A percentile compares a stretch with the other conserved stretches of the same genome.
phyloP scores from a whole-genome alignment of 495 filamentous ascomycete species.

The Penicillium flavigenum region DNA sequence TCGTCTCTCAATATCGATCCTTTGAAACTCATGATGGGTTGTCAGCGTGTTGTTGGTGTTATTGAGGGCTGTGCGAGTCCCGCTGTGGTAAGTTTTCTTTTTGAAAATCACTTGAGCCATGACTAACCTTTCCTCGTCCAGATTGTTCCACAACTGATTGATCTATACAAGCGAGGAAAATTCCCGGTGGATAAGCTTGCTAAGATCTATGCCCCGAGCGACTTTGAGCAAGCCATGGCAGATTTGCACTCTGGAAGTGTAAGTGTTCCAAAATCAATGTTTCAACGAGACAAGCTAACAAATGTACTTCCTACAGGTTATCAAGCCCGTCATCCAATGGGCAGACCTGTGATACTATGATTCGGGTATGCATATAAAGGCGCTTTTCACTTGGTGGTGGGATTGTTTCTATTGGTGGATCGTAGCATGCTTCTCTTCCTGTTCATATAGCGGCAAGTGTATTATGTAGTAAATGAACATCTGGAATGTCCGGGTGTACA shows the following conservation, averaged over 20 bases:
- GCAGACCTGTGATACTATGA: conserved; percentile 4
- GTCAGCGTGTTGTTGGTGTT: conserved; percentile 32
- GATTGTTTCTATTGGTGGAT: not conserved
- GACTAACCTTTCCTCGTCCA: conserved; percentile 7
- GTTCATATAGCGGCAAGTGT: not conserved
- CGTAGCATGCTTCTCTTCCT: not conserved
- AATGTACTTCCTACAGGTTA: conserved; percentile 1
- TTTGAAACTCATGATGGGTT: conserved; percentile 26
- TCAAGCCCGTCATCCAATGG: conserved; percentile 28
- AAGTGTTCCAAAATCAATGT: not conserved
- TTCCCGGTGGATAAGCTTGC: conserved; percentile 44
- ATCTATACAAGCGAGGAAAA: conserved; percentile 40
- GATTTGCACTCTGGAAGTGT: conserved; percentile 37
- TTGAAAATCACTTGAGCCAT: not conserved
- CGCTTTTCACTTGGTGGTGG: not conserved
- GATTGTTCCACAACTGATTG: conserved; percentile 37
- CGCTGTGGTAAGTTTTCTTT: conserved; percentile 19
- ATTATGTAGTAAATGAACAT: too few relatives aligned
- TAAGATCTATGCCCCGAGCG: conserved; percentile 31
- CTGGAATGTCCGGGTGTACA: not conserved
- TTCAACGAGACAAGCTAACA: not conserved
- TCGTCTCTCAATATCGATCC: conserved; percentile 32
- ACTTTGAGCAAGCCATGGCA: conserved; percentile 31
- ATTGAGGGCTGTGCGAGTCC: conserved; percentile 32
- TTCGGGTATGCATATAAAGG: not conserved